Evolutionary conservation across 1,139 yeast genomes (phyloP).

Genomic region (Lodderomyces margitis): DNA sequence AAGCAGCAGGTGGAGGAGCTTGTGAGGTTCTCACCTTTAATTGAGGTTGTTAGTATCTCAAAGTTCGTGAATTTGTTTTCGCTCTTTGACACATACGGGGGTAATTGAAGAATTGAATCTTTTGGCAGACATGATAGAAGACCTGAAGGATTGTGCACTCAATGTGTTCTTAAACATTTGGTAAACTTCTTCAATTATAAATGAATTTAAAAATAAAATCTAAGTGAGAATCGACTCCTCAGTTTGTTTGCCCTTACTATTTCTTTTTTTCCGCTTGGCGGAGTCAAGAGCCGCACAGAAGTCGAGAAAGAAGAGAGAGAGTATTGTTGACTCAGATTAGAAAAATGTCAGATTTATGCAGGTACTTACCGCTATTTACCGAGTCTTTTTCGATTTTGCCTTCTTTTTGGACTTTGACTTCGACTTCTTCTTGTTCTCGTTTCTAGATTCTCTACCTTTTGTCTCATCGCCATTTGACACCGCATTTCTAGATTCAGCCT

Average conservation of each 20-base stretch:
- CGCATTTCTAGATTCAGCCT: constrained; percentile 24
- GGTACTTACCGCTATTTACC: no score
- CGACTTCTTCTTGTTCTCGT: constrained; percentile 24
- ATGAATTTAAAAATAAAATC: no score
- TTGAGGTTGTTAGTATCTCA: background rate
- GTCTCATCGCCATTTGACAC: constrained; percentile 26
- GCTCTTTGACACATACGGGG: constrained; percentile 35
- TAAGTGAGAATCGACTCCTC: background rate
- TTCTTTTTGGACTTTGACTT: constrained; percentile 27
- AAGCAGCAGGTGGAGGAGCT: constrained; percentile 96
- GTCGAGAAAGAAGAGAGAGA: background rate
- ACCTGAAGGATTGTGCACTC: constrained; percentile 21
- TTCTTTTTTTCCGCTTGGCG: background rate
- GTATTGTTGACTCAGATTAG: background rate
- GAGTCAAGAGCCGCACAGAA: background rate
- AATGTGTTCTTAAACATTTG: constrained; percentile 12
- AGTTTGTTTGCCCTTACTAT: no score
- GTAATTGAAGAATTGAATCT: constrained; percentile 37
- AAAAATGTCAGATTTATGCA: no score
- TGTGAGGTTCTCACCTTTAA: constrained; percentile 58
- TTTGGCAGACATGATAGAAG: constrained; percentile 23
- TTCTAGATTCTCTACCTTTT: no score
- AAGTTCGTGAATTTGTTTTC: background rate
- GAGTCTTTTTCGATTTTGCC: constrained; percentile 3
- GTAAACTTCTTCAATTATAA: no score